Evolutionary conservation across 2,329 filamentous ascomycete species (phyloP), one percentile per base, ranked within the genome.

Genomic region (Fusarium longipes): DNA sequence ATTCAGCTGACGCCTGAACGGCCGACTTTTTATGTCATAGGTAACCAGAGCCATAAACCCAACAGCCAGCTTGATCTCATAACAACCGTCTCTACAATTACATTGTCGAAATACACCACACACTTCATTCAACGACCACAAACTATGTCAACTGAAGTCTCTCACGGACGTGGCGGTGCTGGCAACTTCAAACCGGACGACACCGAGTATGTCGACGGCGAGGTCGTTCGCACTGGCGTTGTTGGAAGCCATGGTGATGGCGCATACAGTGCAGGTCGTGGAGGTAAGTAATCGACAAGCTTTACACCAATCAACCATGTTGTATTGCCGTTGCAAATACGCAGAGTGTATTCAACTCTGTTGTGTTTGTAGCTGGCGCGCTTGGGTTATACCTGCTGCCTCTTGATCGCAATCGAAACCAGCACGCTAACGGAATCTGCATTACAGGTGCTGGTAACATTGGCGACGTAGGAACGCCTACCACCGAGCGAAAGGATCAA

Each of bases 191-290:
- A 81, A 65, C 75, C 78, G 32, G 87, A 89, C 74, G 76, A 83
- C 63, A 89, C 86, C 35, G 72, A 82, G 68, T 90, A 90, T 73
- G 82, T 83, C 64, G 88, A 90, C 67, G 88, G 87, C 70, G 85
- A 87, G 66, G 86, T 90, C 52, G 86, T 86, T 56, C 85, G 87
- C 45, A 73, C 81, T 40, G 86, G 86, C 48, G 74, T 78, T 5
- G 80, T 81, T 73, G 86, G 86, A 66, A 85, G 83, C 75, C 86
- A 88, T 70, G 82, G 82, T 24, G 86, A 87, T 66, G 86, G 86
- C 68, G 83, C 85, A 40, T 87, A 82, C 75, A 87, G 85, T 75
- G 82, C 85, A 11, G 86, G 86, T 22, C 83, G 86, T 72, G 86
- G 86, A 81, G 86, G 86, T 87, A 77, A 71, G 81, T 70, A 18